Conservation (phyloP, 2,329 filamentous ascomycete species). For the Herpotrichia juniperi region DNA sequence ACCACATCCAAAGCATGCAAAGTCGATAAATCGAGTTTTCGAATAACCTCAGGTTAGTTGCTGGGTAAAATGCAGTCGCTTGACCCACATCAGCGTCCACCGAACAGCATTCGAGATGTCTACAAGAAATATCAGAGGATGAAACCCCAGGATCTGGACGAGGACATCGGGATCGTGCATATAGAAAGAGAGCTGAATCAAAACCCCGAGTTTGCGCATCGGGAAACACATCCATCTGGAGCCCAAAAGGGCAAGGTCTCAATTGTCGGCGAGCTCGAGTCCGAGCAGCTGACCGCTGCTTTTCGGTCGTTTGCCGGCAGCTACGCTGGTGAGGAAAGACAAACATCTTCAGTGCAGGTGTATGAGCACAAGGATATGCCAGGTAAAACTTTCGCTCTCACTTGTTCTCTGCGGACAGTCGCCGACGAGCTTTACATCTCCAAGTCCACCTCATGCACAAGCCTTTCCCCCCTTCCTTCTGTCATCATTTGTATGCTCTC, state of each 20-base stretch:
- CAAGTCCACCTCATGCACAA: too few species aligned
- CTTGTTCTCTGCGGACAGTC: too few species aligned
- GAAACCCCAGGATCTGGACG: constrained; percentile 56
- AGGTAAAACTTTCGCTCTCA: constrained; percentile 55
- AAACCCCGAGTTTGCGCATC: constrained; percentile 50
- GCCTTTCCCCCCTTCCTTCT: constrained; percentile 3
- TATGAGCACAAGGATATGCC: constrained; percentile 71
- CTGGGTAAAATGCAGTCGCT: constrained; percentile 46
- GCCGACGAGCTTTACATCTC: too few species aligned
- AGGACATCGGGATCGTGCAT: constrained; percentile 55
- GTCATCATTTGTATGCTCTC: neutral
- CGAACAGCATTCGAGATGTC: constrained; percentile 68
- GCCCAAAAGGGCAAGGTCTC: constrained; percentile 22
- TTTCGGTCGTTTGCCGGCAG: constrained; percentile 32
- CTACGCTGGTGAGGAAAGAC: neutral
- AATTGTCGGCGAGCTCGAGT: constrained; percentile 27
- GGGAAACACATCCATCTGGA: constrained; percentile 29
- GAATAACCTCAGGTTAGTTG: neutral
- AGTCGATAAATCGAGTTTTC: neutral
- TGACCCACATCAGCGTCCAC: constrained; percentile 80
- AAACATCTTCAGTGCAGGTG: constrained; percentile 38
- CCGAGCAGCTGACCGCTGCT: constrained; percentile 23
- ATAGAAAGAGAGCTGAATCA: constrained; percentile 47
- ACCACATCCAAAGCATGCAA: neutral
- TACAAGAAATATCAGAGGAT: constrained; percentile 79